A percentile compares a stretch with the other conserved stretches of the same genome.
Evolutionary conservation across 306 rosid genomes (phyloP).

Genomic region (Neltuma alba): DNA sequence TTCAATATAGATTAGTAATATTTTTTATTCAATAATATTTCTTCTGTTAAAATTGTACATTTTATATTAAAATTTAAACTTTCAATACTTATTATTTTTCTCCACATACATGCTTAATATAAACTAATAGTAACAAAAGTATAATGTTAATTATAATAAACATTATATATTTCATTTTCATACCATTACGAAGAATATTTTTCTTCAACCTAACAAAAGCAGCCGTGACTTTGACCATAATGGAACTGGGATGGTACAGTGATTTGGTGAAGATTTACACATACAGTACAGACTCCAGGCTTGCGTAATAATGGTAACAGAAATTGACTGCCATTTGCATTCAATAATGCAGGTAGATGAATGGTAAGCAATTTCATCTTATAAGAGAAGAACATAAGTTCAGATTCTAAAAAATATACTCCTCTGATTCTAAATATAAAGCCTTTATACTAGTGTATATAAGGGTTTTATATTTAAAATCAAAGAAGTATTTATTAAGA

Average conservation of each 20-base stretch:
- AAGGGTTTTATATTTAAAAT: no score
- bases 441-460: no score
- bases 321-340: background rate
- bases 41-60: no score
- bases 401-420: no score
- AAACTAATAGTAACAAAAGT: background rate
- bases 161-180: background rate
- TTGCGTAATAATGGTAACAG: background rate
- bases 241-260: background rate
- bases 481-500: no score
- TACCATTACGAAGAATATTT: background rate
- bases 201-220: background rate
- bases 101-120: background rate
- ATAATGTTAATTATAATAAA: background rate
- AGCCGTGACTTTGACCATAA: background rate
- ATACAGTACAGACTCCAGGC: no score
- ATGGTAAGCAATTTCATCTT: no score
- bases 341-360: background rate
- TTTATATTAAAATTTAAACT: no score
- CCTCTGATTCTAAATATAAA: no score
- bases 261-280: background rate
- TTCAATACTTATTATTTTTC: no score
- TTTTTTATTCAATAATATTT: background rate
- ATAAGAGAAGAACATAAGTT: no score
- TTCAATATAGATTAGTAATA: background rate